Base-by-base conservation (phyloP, 1,139 yeast genomes). In the Pichia norvegensis region DNA sequence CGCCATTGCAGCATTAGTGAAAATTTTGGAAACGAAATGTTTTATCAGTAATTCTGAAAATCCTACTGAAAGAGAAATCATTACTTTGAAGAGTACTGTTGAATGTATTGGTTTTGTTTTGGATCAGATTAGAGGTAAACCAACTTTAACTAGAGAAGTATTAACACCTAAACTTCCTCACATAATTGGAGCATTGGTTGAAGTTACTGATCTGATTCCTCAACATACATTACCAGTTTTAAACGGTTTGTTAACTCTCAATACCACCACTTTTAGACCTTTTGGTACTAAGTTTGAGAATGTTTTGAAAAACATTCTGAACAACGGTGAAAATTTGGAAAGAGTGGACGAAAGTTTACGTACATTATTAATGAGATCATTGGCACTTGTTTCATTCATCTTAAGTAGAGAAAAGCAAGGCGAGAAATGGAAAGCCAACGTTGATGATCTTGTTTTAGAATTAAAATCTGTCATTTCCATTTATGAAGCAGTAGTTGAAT, bases 211-310 rank as follows among this genome's bases (percentile, higher is more conserved):
- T 17, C 56, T 60, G 43, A 57, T 63, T 25, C 80, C 81, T 1
- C 55, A 54, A 36, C 59, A 71, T 27, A 61, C 74, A 27, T 61
- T 82, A 23, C 71, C 70, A 2, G 71, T 83, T 1, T 65, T 85
- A 51, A 68, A 68, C 46, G 67, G 64, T 20, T 61, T 83, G 19
- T 66, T 84, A 42, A 64, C 66, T 38, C 69, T 73, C 50, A 85
- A 85, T 60, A 76, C 95, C 1, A 85, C 94, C 4, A 83, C 95
- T 3, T 85, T 86, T 60, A 75, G 92, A 61, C 95, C 95, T 10
- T 81, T 73, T 65, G 83, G 81, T 11, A 74, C 76, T 52, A 81
- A 81, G 56, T 74, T 78, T 51, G 76, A 78, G 48, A 63, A 63
- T 6, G 71, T 71, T 33, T 62, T 86, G 38, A 49, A 70, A 21